A percentile compares a stretch with the other conserved stretches of the same genome.
phyloP scores from a whole-genome alignment of 31 red algal species.

The Odonthalia washingtoniensis region DNA sequence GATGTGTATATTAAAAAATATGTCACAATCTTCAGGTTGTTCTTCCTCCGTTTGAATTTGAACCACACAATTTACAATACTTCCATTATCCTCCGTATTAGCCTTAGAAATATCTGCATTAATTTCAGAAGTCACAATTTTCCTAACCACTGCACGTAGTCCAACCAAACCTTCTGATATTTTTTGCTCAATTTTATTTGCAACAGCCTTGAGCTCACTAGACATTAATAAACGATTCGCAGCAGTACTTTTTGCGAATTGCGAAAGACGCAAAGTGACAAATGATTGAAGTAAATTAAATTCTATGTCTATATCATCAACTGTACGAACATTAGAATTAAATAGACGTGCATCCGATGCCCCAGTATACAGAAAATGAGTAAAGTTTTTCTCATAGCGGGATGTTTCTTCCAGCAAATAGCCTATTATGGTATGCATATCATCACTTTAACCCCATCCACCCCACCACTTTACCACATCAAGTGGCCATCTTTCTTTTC shows the following conservation, averaged over 20 bases:
- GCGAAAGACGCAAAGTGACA: neutral
- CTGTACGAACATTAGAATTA: neutral
- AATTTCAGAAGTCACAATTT: neutral
- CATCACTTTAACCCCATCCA: neutral
- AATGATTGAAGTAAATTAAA: neutral
- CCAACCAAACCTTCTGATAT: neutral
- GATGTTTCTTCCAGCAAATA: slow-evolving; percentile 24
- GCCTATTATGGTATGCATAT: neutral
- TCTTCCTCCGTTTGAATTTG: neutral
- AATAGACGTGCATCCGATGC: neutral
- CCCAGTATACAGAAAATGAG: slow-evolving; percentile 15
- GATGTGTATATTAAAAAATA: neutral
- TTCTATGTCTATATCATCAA: neutral
- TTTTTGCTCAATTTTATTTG: neutral
- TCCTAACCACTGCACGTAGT: neutral
- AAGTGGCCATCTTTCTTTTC: slow-evolving; percentile 11
- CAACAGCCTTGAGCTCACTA: neutral
- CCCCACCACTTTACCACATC: slow-evolving; percentile 38
- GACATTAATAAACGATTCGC: neutral
- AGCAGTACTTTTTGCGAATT: neutral
- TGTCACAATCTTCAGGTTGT: neutral
- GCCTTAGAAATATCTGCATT: neutral
- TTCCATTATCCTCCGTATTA: neutral
- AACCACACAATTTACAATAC: neutral
- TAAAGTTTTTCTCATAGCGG: slow-evolving; percentile 18